Evolutionary conservation across 345 rosid genomes (phyloP).

Genomic region (Raphanus raphanistrum): DNA sequence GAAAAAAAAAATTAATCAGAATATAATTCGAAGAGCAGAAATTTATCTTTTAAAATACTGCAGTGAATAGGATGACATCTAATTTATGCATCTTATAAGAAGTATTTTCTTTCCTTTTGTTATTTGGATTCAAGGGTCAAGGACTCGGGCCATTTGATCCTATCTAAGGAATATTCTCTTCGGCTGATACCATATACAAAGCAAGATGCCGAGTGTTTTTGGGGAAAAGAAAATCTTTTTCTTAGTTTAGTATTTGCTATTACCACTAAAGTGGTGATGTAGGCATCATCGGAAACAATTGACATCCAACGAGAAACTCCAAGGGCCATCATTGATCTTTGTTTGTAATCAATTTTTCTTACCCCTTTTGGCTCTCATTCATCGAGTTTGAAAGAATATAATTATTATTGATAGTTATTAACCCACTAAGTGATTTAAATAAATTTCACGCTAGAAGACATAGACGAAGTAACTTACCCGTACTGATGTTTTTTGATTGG

Average conservation of each 20-base stretch:
- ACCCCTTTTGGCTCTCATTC: conserved; percentile 7
- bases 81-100: background rate
- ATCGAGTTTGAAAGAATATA: background rate
- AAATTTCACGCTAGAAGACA: background rate
- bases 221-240: conserved; percentile 21
- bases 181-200: conserved; percentile 28
- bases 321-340: conserved; percentile 21
- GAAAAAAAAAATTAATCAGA: background rate
- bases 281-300: conserved; percentile 31
- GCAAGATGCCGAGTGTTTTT: conserved; percentile 30
- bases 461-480: background rate
- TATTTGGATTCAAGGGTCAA: conserved; percentile 23
- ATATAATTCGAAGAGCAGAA: background rate
- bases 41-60: background rate
- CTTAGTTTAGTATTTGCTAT: conserved; percentile 35
- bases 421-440: background rate
- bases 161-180: conserved; percentile 32
- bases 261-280: conserved; percentile 39
- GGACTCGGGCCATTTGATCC: conserved; percentile 23
- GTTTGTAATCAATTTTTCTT: conserved; percentile 10
- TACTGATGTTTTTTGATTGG: background rate
- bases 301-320: conserved; percentile 34
- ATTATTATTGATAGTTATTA: background rate
- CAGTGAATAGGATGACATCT: background rate
- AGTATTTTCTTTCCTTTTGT: background rate